phyloP scores from a whole-genome alignment of 129 eudicot species.

The Tanacetum coccineum region DNA sequence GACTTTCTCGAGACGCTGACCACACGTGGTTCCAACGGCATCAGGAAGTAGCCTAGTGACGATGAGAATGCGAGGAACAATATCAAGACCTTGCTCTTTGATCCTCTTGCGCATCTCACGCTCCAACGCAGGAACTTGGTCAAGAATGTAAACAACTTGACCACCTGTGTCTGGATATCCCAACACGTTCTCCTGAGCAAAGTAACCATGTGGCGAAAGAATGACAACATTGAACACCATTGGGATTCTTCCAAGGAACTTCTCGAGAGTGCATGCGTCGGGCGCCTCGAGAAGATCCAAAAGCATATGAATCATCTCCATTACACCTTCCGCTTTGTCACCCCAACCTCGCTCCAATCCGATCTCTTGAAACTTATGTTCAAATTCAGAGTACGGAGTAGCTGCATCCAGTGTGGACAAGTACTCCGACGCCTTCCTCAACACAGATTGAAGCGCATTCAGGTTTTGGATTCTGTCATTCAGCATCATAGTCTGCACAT shows the following conservation, averaged over 20 bases:
- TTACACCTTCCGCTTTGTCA: conserved; percentile 63
- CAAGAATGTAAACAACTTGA: conserved; percentile 94
- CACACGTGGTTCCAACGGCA: conserved; percentile 97
- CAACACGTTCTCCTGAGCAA: conserved; percentile 95
- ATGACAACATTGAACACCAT: conserved; percentile 99
- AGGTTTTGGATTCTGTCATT: conserved; percentile 77
- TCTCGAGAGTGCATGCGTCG: conserved; percentile 88
- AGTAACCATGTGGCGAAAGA: conserved; percentile 98
- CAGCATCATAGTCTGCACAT: conserved; percentile 80
- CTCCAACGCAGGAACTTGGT: conserved; percentile 98
- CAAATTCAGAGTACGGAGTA: conserved; percentile 68
- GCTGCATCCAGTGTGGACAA: conserved; percentile 57
- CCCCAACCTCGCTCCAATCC: conserved; percentile 99
- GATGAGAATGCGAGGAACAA: conserved; percentile 83
- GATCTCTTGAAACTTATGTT: conserved; percentile 75
- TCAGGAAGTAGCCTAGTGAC: conserved; percentile 94
- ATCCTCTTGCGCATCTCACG: conserved; percentile 86
- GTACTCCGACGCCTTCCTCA: conserved; percentile 82
- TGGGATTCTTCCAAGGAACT: conserved; percentile 81
- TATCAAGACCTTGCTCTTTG: conserved; percentile 96
- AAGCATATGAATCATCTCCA: conserved; percentile 79
- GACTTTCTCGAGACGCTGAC: conserved; percentile 90
- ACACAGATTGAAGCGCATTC: conserved; percentile 55
- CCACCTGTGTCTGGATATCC: conserved; percentile 99
- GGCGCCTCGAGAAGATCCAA: conserved; percentile 96